Evolutionary conservation across 2,329 filamentous ascomycete genomes (phyloP), one percentile per base, ranked within the genome.

Genomic region (Myriosclerotinia duriaeana): DNA sequence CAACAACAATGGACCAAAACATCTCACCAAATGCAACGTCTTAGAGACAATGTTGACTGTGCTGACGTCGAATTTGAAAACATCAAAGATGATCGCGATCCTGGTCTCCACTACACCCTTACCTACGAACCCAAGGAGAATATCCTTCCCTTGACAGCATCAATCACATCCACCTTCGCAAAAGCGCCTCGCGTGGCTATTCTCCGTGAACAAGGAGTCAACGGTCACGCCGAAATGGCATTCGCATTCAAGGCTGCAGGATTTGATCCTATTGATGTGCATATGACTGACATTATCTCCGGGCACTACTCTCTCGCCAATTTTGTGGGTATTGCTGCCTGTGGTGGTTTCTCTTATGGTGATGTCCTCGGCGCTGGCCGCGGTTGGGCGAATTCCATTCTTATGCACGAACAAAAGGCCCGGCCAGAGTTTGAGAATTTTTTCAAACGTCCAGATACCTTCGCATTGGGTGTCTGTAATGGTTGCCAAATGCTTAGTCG

Each of bases 151-250:
- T 78, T 91, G 79, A 85, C 68, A 76, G 80, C 77, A 70, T 81
- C 78, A 72, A 81, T 78, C 76, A 78, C 80, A 63, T 76, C 78
- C 71, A 72, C 82, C 67, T 86, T 92, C 76, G 83, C 82, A 69
- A 84, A 81, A 72, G 73, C 77, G 78, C 90, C 91, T 1, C 87
- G 88, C 42, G 93, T 99, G 34, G 95, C 95, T 53, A 96, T 99
- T 72, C 87, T 99, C 30, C 86, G 95, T 75, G 95, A 98, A 78
- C 93, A 97, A 78, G 95, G 95, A 77, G 92, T 97, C 72, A 98
- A 99, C 79, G 92, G 93, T 53, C 87, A 97, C 74, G 89, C 92
- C n/a, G 95, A 99, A 78, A 96, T 99, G 92, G 95, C 95, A 0
- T 98, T 96, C 75, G 93, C 93, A 59, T 98, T 98, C 84, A 88